These are phyloP conservation scores for Coffea humblotiana DNA, from an alignment of 305 asterid species.

Conservation along the genomic window DNA sequence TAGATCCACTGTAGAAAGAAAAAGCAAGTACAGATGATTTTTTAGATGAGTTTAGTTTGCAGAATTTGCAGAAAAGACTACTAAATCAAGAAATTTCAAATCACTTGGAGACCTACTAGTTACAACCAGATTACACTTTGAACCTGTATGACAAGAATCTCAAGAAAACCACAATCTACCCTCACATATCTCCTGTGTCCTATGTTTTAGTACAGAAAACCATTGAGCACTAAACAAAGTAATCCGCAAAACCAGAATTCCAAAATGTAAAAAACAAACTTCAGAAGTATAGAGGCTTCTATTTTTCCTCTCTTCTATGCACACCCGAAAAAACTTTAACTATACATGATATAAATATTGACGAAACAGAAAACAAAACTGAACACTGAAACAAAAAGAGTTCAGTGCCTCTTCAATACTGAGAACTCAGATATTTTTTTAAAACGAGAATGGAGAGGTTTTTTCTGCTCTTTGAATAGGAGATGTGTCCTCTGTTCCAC, in stretches of 20 bases:
- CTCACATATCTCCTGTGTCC: neutral
- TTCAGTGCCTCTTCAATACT: neutral
- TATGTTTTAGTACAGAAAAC: neutral
- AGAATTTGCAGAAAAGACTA: neutral
- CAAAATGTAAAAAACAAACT: neutral
- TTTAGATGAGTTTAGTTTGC: neutral
- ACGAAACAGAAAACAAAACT: neutral
- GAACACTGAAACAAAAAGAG: neutral
- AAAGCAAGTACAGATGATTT: neutral
- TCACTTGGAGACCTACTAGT: neutral
- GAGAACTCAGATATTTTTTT: neutral
- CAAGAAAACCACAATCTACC: neutral
- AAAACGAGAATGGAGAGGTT: neutral
- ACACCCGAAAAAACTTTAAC: neutral
- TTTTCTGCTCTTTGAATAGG: neutral
- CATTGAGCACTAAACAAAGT: neutral
- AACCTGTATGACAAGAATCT: neutral
- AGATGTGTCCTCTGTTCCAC: conserved; percentile 5
- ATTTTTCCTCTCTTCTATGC: neutral
- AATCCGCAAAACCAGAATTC: neutral
- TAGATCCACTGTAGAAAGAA: neutral
- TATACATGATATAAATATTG: neutral
- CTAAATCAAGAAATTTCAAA: neutral
- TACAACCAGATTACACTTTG: neutral
- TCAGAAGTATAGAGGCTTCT: neutral